Conservation (phyloP, 495 filamentous ascomycete species). For the Penicillium angulare region DNA sequence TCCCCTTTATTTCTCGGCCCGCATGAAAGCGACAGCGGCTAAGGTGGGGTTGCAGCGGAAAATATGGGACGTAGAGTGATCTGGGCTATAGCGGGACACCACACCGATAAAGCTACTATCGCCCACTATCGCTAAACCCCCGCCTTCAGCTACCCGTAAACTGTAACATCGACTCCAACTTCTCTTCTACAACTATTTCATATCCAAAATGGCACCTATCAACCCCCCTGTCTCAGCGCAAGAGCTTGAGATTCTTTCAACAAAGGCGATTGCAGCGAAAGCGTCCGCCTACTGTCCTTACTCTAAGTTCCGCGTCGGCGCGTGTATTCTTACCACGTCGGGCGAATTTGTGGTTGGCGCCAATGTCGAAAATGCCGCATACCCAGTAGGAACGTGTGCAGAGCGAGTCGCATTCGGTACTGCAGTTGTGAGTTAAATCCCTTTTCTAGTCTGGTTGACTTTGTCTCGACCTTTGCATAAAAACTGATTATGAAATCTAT, state of each 20-base stretch:
- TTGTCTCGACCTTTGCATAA: not conserved
- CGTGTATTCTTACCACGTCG: slow-evolving; percentile 65
- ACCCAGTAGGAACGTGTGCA: slow-evolving; percentile 92
- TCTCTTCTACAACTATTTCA: too few species aligned
- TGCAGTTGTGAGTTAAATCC: slow-evolving; percentile 58
- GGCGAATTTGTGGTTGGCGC: slow-evolving; percentile 69
- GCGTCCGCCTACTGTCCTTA: slow-evolving; percentile 85
- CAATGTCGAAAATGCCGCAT: slow-evolving; percentile 93
- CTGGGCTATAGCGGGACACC: too few species aligned
- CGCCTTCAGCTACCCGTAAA: too few species aligned
- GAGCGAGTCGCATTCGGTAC: slow-evolving; percentile 81
- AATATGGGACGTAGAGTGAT: too few species aligned
- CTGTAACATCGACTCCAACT: too few species aligned
- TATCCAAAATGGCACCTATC: not conserved
- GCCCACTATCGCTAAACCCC: too few species aligned
- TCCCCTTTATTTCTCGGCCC: too few species aligned
- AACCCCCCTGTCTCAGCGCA: slow-evolving; percentile 19
- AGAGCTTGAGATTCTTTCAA: slow-evolving; percentile 61
- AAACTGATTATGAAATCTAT: not conserved
- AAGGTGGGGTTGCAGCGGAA: too few species aligned
- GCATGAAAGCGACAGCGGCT: too few species aligned
- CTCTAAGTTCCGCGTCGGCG: slow-evolving; percentile 89
- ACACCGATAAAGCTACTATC: too few species aligned
- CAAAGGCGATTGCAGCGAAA: slow-evolving; percentile 63
- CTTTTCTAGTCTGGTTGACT: not conserved